Evolutionary conservation across 305 asterid species (phyloP).

Genomic region (Fraxinus sp.): DNA sequence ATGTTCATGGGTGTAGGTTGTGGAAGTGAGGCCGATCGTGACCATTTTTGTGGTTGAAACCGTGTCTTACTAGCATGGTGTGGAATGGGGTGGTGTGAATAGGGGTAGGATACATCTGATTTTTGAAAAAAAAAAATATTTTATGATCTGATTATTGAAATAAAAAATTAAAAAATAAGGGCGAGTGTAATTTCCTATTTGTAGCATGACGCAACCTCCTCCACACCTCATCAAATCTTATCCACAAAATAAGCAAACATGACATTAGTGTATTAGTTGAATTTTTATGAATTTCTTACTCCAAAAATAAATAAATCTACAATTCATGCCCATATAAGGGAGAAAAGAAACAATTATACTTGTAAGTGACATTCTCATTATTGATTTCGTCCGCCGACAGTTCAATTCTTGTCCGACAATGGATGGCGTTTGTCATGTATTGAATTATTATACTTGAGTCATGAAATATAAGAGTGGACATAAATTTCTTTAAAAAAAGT

Average conservation of each 20-base stretch:
- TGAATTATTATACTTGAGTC: neutral
- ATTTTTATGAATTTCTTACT: neutral
- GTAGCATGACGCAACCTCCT: neutral
- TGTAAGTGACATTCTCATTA: neutral
- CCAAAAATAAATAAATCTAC: neutral
- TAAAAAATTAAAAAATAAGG: no score
- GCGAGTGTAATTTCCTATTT: no score
- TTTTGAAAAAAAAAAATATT: no score
- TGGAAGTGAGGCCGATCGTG: neutral
- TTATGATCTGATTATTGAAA: no score
- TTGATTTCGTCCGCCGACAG: neutral
- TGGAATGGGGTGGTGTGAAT: no score
- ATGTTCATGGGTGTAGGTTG: neutral
- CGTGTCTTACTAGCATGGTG: neutral
- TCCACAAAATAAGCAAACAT: neutral
- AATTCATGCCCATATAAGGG: neutral
- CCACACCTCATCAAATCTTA: neutral
- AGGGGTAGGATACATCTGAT: neutral
- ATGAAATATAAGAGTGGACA: neutral
- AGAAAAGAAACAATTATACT: neutral
- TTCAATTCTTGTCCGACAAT: neutral
- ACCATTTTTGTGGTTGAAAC: neutral
- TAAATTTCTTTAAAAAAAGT: neutral
- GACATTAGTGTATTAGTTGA: neutral
- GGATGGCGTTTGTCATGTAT: neutral